Base-by-base conservation (phyloP, 1,284 basidiomycete species). In the Mycena sp. region DNA sequence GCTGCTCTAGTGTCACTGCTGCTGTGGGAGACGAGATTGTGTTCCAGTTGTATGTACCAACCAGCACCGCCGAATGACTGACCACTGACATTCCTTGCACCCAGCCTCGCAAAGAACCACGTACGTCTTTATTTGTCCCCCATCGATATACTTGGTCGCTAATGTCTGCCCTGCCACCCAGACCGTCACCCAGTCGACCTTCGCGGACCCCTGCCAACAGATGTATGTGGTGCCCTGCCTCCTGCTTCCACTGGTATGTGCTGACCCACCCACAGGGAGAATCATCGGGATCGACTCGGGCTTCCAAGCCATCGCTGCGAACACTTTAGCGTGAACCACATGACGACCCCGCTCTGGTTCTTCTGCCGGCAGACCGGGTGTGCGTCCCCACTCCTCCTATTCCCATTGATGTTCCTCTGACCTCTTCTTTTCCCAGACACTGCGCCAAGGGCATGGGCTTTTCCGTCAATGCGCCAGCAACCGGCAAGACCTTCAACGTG, bases 371-470 rank as follows among this genome's bases (percentile, higher is more conserved):
- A 76, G 77, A 81, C 70, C 70, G 60, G 1, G 23, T 77, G 76
- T 25, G 74, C 68, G 21, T 50, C 21, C 32, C 14, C 50, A 40
- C 40, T 43, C 1, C 5, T 12, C 29, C 26, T 28, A 2, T n/a
- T n/a, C n/a, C n/a, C n/a, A 19, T 19, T 12, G n/a, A n/a, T 10
- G 6, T 25, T 25, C 21, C 4, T 17, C n/a, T 26, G 23, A 10
- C 21, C 38, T 26, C n/a, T 35, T 19, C 41, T 21, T 14, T 38
- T 25, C 28, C 9, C 44, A 80, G 77, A 38, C 81, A 83, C 64
- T 85, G 83, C 67, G 43, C 70, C 29, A 50, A 66, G 28, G 83
- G 84, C 67, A 85, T 85, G 85, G 84, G 84, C 25, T 86, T 86
- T 67, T 80, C 83, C 14, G 71, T 86, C 17, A 86, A 86, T 70